phyloP scores from a whole-genome alignment of 2,329 filamentous ascomycete species.

The Ceratocystis alfenasii region DNA sequence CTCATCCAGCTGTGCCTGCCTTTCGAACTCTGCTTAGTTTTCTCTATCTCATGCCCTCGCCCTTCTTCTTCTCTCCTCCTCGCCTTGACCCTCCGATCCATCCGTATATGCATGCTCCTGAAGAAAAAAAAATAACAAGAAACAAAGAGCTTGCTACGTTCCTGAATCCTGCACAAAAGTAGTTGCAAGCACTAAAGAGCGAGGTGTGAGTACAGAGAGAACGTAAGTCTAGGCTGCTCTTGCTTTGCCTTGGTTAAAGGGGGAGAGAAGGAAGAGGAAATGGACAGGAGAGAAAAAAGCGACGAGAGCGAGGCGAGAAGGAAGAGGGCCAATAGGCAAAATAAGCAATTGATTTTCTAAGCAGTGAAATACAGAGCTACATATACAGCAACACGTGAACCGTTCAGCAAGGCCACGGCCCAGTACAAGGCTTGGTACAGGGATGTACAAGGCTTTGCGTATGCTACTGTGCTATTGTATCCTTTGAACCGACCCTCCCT shows the following conservation, averaged over 20 bases:
- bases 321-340: neutral
- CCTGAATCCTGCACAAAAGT: neutral
- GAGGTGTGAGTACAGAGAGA: neutral
- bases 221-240: neutral
- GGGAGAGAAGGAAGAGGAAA: neutral
- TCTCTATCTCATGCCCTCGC: neutral
- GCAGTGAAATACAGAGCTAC: neutral
- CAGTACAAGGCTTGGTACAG: neutral
- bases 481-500: no score
- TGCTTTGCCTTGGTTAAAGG: neutral
- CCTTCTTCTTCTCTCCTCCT: neutral
- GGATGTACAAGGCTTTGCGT: neutral
- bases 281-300: no score
- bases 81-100: conserved; percentile 1
- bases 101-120: conserved; percentile 10
- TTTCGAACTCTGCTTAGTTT: neutral
- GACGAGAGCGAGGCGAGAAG: neutral
- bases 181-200: conserved; percentile 8
- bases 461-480: no score
- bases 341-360: neutral
- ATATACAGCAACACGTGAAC: neutral
- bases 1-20: neutral
- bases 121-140: neutral
- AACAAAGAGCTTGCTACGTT: neutral
- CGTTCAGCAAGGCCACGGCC: neutral